A percentile compares a stretch with the other conserved stretches of the same genome.
Evolutionary conservation across 345 rosid species (phyloP).

Genomic region (Hevea brasiliensis): DNA sequence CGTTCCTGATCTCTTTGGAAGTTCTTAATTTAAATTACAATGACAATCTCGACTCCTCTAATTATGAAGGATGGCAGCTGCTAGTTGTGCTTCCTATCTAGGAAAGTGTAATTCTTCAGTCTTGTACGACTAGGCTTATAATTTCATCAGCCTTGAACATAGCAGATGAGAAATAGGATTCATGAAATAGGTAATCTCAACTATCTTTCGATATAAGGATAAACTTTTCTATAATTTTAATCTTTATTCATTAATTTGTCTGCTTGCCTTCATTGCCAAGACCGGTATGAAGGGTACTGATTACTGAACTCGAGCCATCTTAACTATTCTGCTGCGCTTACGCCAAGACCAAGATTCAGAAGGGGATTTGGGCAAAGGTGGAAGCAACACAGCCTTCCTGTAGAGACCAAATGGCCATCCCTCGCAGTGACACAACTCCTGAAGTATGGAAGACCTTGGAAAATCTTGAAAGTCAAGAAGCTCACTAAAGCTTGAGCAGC

Average conservation of each 20-base stretch:
- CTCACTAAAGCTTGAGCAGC: slow-evolving; percentile 53
- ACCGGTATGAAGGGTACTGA: slow-evolving; percentile 10
- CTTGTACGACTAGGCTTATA: neutral
- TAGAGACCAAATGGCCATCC: slow-evolving; percentile 95
- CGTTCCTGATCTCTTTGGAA: neutral
- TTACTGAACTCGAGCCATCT: slow-evolving; percentile 31
- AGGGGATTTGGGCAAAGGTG: slow-evolving; percentile 89
- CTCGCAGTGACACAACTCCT: slow-evolving; percentile 69
- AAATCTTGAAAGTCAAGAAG: slow-evolving; percentile 44
- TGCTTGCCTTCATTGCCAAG: slow-evolving; percentile 10
- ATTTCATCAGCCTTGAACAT: neutral
- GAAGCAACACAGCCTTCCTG: slow-evolving; percentile 73
- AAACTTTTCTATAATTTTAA: neutral
- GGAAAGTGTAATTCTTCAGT: neutral
- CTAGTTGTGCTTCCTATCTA: neutral
- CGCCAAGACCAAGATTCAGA: slow-evolving; percentile 90
- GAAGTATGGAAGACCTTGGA: slow-evolving; percentile 50
- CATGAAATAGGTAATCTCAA: no score
- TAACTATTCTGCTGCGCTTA: slow-evolving; percentile 44
- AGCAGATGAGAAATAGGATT: no score
- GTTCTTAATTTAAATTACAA: no score
- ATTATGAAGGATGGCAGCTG: neutral
- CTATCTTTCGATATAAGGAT: neutral
- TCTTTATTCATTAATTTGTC: neutral
- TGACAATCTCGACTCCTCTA: neutral